Evolutionary conservation across 1,284 basidiomycete genomes (phyloP).

Genomic region (Moesziomyces parantarcticus): DNA sequence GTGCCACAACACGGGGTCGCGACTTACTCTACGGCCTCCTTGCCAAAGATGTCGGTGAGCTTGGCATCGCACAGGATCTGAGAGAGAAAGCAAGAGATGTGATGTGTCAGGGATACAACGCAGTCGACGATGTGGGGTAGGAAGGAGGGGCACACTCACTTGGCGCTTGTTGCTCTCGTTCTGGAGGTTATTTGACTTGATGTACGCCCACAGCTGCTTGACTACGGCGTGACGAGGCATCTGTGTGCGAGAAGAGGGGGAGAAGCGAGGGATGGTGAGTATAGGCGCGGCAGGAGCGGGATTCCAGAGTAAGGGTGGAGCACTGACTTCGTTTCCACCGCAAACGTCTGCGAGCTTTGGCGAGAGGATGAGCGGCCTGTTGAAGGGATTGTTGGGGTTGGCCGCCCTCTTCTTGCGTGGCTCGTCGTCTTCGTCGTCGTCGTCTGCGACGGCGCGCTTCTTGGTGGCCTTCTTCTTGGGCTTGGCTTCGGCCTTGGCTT

Average conservation of each 20-base stretch:
- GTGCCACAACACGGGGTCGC: too few relatives aligned
- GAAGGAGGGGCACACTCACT: conserved; percentile 18
- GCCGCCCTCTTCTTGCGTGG: conserved; percentile 51
- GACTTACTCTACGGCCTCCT: conserved; percentile 76
- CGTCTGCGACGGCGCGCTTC: conserved; percentile 30
- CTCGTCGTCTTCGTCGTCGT: conserved; percentile 44
- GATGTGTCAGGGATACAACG: neutral
- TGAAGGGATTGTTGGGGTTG: conserved; percentile 67
- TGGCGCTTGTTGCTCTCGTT: conserved; percentile 79
- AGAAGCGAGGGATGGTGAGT: neutral
- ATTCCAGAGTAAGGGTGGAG: neutral
- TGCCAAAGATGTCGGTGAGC: conserved; percentile 77
- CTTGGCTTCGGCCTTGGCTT: conserved; percentile 44
- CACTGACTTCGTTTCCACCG: conserved; percentile 59
- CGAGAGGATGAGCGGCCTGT: conserved; percentile 60
- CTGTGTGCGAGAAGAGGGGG: conserved; percentile 72
- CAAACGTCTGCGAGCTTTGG: conserved; percentile 62
- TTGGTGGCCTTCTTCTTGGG: conserved; percentile 61
- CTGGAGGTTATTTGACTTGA: conserved; percentile 80
- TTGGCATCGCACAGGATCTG: conserved; percentile 83
- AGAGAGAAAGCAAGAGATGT: neutral
- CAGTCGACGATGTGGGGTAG: neutral
- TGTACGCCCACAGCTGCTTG: conserved; percentile 85
- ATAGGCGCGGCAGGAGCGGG: conserved; percentile 1
- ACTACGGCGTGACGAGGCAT: conserved; percentile 87